Evolutionary conservation across 1,139 yeast species (phyloP), one percentile per base, ranked within the genome.

Genomic region (Protomyces macrosporus): DNA sequence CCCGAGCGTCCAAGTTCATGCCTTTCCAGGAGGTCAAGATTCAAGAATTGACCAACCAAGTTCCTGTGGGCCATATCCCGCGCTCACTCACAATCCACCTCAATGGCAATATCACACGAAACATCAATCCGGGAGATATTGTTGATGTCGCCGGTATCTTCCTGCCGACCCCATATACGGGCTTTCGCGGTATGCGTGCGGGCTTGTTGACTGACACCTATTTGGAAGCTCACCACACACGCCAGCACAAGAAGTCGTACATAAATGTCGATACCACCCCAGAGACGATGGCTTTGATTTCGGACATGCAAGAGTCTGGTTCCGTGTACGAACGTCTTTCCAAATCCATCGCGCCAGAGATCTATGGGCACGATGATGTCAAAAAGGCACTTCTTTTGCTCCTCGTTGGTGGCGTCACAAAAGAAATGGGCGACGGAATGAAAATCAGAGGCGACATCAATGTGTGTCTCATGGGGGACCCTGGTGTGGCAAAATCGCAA

Each of bases 401-500:
- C 65, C 79, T 95, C 56, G 90, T 95, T 70, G 97, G 98, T 65
- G 98, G 98, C 72, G 98, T 91, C 40, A 88, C 96, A 63, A 95
- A 95, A 75, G 89, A 85, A 72, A 85, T 91, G 70, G 96, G 96
- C 54, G 98, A 95, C 76, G 99, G 99, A 68, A 84, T 95, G 87
- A 86, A 87, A 72, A 93, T 95, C 72, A 86, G 99, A 79, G 99
- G 99, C 73, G 98, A 95, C 74, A 89, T 95, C 69, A 95, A 95
- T 74, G 85, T 95, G 63, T 88, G 98, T 78, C 81, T 95, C 65
- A 93, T 95, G 98, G 99, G 99, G 70, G 99, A 95, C 72, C 99
- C 99, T 48, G 98, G 98, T 81, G 98, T 95, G 65, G 99, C 99
- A 71, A 95, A 95, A 76, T 93, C 98, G 0, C 99, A 95, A 80